Conservation (phyloP, 371 early-diverging fungal genomes). For the Lichtheimia ramosa region DNA sequence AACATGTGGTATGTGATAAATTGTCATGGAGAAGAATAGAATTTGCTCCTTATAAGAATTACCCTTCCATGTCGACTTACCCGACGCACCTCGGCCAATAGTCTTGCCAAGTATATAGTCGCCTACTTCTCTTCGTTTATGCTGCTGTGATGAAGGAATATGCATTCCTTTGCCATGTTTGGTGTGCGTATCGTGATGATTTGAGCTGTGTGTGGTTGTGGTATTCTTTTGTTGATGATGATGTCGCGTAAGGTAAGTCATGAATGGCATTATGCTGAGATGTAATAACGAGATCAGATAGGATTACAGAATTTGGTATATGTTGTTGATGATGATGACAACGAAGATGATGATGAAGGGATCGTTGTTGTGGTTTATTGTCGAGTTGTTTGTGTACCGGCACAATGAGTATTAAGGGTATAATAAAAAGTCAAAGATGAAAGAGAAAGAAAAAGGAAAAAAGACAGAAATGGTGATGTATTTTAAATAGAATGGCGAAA, state of each 20-base stretch:
- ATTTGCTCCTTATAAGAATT: constrained; percentile 9
- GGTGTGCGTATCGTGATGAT: not conserved
- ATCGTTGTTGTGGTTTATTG: not conserved
- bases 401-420: constrained; percentile 1
- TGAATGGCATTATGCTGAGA: constrained; percentile 11
- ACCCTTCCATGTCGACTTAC: constrained; percentile 32
- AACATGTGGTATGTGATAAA: not conserved
- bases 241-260: constrained; percentile 15
- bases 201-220: not conserved
- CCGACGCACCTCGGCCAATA: constrained; percentile 81
- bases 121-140: constrained; percentile 48
- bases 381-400: not conserved
- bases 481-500: constrained; percentile 10
- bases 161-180: constrained; percentile 2
- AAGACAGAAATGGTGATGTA: constrained; percentile 6
- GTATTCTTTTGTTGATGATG: not conserved
- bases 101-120: constrained; percentile 76
- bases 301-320: too few relatives aligned
- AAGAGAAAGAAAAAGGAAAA: constrained; percentile 1
- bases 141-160: not conserved
- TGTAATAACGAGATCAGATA: not conserved
- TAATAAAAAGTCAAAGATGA: constrained; percentile 1
- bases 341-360: too few relatives aligned
- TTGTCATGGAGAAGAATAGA: not conserved
- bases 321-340: too few relatives aligned